phyloP scores from a whole-genome alignment of 2,329 filamentous ascomycete genomes.

The Purpureocillium takamizusanense region DNA sequence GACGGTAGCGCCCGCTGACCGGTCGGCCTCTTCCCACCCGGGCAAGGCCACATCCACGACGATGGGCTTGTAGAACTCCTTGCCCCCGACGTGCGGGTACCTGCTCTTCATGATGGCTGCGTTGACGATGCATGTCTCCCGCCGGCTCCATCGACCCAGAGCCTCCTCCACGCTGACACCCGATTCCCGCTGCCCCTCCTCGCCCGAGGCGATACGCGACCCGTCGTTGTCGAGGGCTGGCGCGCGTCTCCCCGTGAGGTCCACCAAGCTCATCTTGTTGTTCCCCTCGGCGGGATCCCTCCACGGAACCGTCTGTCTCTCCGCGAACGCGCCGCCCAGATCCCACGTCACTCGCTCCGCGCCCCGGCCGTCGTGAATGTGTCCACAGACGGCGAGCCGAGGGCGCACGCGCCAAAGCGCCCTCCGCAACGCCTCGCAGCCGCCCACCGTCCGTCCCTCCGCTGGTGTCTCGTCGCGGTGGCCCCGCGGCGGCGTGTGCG shows the following conservation, averaged over 20 bases:
- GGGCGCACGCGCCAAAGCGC: constrained; percentile 54
- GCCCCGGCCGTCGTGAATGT: constrained; percentile 62
- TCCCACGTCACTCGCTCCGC: constrained; percentile 55
- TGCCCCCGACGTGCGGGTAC: constrained; percentile 53
- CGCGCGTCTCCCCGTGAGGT: constrained; percentile 42
- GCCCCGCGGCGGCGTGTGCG: constrained; percentile 56
- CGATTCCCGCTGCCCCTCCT: too few relatives aligned
- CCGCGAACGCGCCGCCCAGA: constrained; percentile 33
- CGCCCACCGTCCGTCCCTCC: constrained; percentile 24
- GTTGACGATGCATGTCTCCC: constrained; percentile 73
- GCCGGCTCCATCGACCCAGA: constrained; percentile 33
- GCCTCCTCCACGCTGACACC: too few relatives aligned
- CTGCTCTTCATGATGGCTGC: constrained; percentile 64
- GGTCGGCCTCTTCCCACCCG: constrained; percentile 24
- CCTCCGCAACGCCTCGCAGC: constrained; percentile 51
- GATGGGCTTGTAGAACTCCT: constrained; percentile 67
- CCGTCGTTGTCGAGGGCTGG: constrained; percentile 36
- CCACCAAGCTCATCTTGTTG: constrained; percentile 53
- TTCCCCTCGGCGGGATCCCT: constrained; percentile 45
- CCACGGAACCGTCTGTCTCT: constrained; percentile 40
- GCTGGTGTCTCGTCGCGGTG: constrained; percentile 44
- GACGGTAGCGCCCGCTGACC: too few relatives aligned
- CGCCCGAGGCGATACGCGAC: too few relatives aligned
- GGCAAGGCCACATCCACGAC: constrained; percentile 75
- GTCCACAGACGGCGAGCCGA: constrained; percentile 58